These are phyloP conservation scores for Lodderomyces orthopsilosis DNA, from an alignment of 1,139 yeast species.

Conservation along the genomic window DNA sequence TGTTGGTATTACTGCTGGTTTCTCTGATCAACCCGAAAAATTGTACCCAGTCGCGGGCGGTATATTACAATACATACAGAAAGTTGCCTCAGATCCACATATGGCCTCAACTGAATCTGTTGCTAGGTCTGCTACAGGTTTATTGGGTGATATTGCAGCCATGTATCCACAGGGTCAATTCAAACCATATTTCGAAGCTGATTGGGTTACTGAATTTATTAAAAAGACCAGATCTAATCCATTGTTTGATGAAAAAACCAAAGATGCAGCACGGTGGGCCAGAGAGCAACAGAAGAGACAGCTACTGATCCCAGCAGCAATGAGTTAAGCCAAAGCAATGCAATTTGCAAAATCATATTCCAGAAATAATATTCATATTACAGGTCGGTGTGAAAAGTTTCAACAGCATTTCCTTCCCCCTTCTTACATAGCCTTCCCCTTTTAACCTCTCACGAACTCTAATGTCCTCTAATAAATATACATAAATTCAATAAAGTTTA, in stretches of 20 bases:
- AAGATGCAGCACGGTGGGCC: constrained; percentile 95
- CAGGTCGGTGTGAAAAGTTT: too few species aligned
- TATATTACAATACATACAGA: constrained; percentile 67
- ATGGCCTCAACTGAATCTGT: constrained; percentile 62
- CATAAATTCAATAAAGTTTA: neutral
- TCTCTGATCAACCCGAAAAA: constrained; percentile 65
- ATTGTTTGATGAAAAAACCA: constrained; percentile 61
- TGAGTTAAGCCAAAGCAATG: constrained; percentile 7
- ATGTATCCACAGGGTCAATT: constrained; percentile 79
- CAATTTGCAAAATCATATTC: too few species aligned
- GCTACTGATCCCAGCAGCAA: constrained; percentile 9
- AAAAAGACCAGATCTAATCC: constrained; percentile 68
- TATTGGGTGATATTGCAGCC: constrained; percentile 88
- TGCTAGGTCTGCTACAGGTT: constrained; percentile 78
- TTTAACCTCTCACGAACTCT: constrained; percentile 9
- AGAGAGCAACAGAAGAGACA: constrained; percentile 78
- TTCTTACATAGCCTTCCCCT: constrained; percentile 2
- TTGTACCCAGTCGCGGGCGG: constrained; percentile 64
- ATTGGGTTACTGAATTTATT: constrained; percentile 78
- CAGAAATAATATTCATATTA: too few species aligned
- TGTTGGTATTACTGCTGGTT: constrained; percentile 91
- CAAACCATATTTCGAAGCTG: constrained; percentile 60
- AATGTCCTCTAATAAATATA: constrained; percentile 8
- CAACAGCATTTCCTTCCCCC: constrained; percentile 1
- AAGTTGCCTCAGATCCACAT: constrained; percentile 58